Evolutionary conservation across 2,329 filamentous ascomycete genomes (phyloP), one percentile per base, ranked within the genome.

Genomic region (Beauveria australis): DNA sequence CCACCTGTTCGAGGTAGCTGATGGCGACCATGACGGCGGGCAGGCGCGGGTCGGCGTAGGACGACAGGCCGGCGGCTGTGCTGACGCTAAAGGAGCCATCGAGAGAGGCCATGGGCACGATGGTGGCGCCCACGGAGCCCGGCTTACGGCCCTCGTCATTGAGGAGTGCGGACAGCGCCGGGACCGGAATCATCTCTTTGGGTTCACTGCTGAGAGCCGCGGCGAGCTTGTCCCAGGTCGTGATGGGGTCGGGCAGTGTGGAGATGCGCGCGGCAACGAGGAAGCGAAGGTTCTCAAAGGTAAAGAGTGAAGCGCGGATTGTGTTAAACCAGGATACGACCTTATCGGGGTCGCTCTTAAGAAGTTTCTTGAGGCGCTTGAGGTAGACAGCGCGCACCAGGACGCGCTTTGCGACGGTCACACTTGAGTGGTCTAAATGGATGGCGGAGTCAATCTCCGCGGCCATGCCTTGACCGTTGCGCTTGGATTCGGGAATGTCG

Each of bases 401-500:
- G 0, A 90, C 92, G 60, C 88, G 88, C 66, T 87, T 88, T 2
- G 92, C 89, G 52, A 91, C 88, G 30, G 87, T 78, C 59, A 92
- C 84, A 0, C 91, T 92, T 26, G 89, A 85, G 33, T 83, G 82
- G n/a, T 88, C 82, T 67, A 90, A 85, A 71, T 96, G 91, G 24
- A 95, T 83, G 74, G 93, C 91, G 63, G 87, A 83, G 67, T 94
- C 85, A 61, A 88, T 79, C 64, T 86, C 84, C 60, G 75, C 76
- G 4, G 83, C 77, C 85, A 88, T 88, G 47, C 78, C 77, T 61
- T 87, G 84, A 1, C 94, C 94, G 67, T 89, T 90, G 47, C 94
- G 89, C 79, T 97, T 99, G 57, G 87, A 81, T 70, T 97, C 92
- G 0, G 94, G 94, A 19, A 99, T 88, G 67, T 97, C 93, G 3